Evolutionary conservation across 345 rosid species (phyloP).

Genomic region (Salix dunnii): DNA sequence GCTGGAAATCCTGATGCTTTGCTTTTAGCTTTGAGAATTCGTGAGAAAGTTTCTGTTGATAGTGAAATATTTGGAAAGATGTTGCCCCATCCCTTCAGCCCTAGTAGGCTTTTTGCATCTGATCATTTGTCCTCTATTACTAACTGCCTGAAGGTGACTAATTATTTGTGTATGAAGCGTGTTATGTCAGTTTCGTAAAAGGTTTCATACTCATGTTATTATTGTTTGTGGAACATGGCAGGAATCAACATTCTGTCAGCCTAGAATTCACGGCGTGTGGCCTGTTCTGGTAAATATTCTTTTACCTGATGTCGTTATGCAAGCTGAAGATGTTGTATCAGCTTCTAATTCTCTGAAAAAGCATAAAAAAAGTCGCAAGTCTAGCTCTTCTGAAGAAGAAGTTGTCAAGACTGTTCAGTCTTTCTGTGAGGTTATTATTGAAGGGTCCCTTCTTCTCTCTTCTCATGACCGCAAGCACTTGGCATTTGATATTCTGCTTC

Average conservation of each 20-base stretch:
- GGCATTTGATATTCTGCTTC: conserved; percentile 76
- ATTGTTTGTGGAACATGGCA: conserved; percentile 36
- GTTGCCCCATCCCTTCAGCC: conserved; percentile 72
- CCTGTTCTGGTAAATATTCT: conserved; percentile 64
- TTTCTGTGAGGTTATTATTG: conserved; percentile 67
- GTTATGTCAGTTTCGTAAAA: neutral
- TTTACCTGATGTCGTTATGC: conserved; percentile 64
- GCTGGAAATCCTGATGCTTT: conserved; percentile 91
- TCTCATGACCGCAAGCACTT: conserved; percentile 95
- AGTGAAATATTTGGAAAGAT: conserved; percentile 48
- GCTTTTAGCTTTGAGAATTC: conserved; percentile 75
- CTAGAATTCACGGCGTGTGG: conserved; percentile 92
- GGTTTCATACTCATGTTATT: conserved; percentile 1
- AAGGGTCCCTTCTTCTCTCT: conserved; percentile 69
- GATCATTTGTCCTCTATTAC: conserved; percentile 59
- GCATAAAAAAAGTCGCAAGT: conserved; percentile 70
- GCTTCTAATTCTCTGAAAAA: conserved; percentile 69
- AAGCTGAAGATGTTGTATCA: conserved; percentile 60
- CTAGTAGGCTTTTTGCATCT: conserved; percentile 63
- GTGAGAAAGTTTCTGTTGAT: conserved; percentile 49
- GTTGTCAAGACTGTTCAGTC: conserved; percentile 46
- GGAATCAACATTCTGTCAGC: conserved; percentile 97
- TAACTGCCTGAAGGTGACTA: conserved; percentile 77
- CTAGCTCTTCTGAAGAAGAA: conserved; percentile 72
- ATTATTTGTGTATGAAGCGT: neutral